phyloP scores from a whole-genome alignment of 768 basidiomycete species.

The Mycena albidolilacea region DNA sequence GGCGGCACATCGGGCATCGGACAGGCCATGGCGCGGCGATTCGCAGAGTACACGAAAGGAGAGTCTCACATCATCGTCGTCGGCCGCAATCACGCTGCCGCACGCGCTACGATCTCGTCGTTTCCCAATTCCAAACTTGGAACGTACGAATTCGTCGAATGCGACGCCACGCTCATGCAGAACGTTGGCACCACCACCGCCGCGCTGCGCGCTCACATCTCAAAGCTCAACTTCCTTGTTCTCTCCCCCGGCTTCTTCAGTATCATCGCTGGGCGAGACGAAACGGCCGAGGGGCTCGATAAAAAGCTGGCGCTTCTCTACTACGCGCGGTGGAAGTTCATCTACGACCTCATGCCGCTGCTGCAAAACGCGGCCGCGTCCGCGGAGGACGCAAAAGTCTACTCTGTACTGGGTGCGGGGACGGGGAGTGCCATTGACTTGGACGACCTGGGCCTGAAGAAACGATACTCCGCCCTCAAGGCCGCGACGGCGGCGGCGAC shows the following conservation, averaged over 20 bases:
- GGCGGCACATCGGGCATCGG: constrained; percentile 51
- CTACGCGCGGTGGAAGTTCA: constrained; percentile 58
- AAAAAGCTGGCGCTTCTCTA: constrained; percentile 54
- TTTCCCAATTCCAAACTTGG: constrained; percentile 43
- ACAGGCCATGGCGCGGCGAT: constrained; percentile 51
- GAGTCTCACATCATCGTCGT: constrained; percentile 57
- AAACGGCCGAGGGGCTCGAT: constrained; percentile 58
- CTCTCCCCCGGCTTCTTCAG: constrained; percentile 51
- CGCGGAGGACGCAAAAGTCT: constrained; percentile 55
- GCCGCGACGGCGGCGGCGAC: constrained; percentile 44
- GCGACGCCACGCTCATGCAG: constrained; percentile 54
- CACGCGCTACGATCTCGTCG: constrained; percentile 49
- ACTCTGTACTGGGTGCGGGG: constrained; percentile 53
- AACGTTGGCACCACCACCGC: constrained; percentile 48
- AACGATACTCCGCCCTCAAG: constrained; percentile 44
- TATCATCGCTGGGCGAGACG: constrained; percentile 48
- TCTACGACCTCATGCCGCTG: constrained; percentile 52
- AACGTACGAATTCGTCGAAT: constrained; percentile 53
- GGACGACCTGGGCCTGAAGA: constrained; percentile 56
- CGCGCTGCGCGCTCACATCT: constrained; percentile 45
- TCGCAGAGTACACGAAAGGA: constrained; percentile 55
- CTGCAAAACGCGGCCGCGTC: constrained; percentile 50
- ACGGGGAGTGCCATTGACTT: constrained; percentile 48
- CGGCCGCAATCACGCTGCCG: constrained; percentile 55
- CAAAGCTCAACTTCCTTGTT: constrained; percentile 56